phyloP scores from a whole-genome alignment of 495 filamentous ascomycete genomes.

The Aspergillus olivimuriae region DNA sequence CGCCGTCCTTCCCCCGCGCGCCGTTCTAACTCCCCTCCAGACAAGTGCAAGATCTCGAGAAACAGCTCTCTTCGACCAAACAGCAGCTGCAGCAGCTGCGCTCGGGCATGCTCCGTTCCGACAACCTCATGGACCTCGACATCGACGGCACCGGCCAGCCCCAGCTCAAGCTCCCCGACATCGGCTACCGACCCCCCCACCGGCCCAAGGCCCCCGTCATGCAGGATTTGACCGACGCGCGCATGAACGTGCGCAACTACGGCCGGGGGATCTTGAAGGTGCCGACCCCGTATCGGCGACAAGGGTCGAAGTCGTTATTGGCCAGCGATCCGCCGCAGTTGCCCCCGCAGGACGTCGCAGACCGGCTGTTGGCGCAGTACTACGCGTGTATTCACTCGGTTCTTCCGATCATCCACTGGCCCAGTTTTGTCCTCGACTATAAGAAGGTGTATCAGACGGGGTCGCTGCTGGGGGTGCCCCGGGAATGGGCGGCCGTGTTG shows the following conservation, averaged over 20 bases:
- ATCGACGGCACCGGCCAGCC: slow-evolving; percentile 48
- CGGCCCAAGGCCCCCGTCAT: slow-evolving; percentile 51
- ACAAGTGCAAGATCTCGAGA: slow-evolving; percentile 95
- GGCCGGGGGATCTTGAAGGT: slow-evolving; percentile 76
- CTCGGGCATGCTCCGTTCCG: slow-evolving; percentile 37
- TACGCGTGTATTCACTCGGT: slow-evolving; percentile 68
- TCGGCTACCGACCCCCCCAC: slow-evolving; percentile 56
- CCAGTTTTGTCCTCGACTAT: slow-evolving; percentile 68
- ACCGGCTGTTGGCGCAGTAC: slow-evolving; percentile 71
- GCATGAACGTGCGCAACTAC: slow-evolving; percentile 66
- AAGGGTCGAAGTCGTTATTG: slow-evolving; percentile 43
- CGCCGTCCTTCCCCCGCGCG: slow-evolving; percentile 2
- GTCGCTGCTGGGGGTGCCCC: slow-evolving; percentile 55
- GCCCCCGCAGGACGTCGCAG: slow-evolving; percentile 64
- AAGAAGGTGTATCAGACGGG: slow-evolving; percentile 69
- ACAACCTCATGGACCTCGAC: slow-evolving; percentile 55
- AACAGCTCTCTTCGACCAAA: slow-evolving; percentile 70
- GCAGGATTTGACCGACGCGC: slow-evolving; percentile 65
- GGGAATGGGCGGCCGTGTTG: slow-evolving; percentile 74
- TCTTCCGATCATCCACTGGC: slow-evolving; percentile 87
- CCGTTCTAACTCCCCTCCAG: slow-evolving; percentile 28
- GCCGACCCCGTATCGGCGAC: slow-evolving; percentile 63
- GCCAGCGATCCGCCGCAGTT: slow-evolving; percentile 55
- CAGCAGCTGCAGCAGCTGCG: slow-evolving; percentile 67
- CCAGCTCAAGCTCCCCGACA: slow-evolving; percentile 63